phyloP scores from a whole-genome alignment of 2,329 filamentous ascomycete species.

The Kalaharituber pfeilii region DNA sequence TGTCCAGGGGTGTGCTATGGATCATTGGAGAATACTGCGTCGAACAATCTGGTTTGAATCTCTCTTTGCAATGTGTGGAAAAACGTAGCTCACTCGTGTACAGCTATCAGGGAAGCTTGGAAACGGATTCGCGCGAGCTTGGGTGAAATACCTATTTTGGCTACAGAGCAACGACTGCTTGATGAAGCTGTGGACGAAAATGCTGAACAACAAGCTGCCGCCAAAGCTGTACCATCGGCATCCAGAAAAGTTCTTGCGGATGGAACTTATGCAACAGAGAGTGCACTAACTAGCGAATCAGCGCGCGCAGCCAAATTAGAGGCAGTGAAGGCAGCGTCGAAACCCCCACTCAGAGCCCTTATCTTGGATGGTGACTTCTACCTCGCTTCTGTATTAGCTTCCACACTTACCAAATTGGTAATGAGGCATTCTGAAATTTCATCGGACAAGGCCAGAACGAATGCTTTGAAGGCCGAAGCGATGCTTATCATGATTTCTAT shows the following conservation, averaged over 20 bases:
- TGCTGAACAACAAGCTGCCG: constrained; percentile 62
- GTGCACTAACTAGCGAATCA: constrained; percentile 81
- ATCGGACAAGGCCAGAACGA: constrained; percentile 66
- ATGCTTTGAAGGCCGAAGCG: constrained; percentile 83
- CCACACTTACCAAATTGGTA: constrained; percentile 88
- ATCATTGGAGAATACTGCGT: constrained; percentile 94
- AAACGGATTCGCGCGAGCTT: constrained; percentile 84
- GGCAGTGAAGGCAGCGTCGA: constrained; percentile 91
- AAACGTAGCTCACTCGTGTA: background rate
- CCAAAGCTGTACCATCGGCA: constrained; percentile 56
- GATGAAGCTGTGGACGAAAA: constrained; percentile 62
- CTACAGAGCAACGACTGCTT: constrained; percentile 79
- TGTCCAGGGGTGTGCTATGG: constrained; percentile 92
- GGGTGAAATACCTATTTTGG: constrained; percentile 90
- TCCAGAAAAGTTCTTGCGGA: constrained; percentile 87
- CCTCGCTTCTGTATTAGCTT: constrained; percentile 82
- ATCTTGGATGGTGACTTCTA: constrained; percentile 98
- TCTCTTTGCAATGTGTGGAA: background rate
- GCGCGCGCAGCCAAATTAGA: constrained; percentile 79
- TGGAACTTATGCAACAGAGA: constrained; percentile 94
- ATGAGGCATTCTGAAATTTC: constrained; percentile 96
- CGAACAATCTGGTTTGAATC: constrained; percentile 45
- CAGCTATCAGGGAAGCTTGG: constrained; percentile 87
- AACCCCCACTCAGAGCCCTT: constrained; percentile 82
- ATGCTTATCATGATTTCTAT: constrained; percentile 99